Evolutionary conservation across 768 basidiomycete species (phyloP), one percentile per base, ranked within the genome.

Genomic region (Holtermanniella nyarrowii): DNA sequence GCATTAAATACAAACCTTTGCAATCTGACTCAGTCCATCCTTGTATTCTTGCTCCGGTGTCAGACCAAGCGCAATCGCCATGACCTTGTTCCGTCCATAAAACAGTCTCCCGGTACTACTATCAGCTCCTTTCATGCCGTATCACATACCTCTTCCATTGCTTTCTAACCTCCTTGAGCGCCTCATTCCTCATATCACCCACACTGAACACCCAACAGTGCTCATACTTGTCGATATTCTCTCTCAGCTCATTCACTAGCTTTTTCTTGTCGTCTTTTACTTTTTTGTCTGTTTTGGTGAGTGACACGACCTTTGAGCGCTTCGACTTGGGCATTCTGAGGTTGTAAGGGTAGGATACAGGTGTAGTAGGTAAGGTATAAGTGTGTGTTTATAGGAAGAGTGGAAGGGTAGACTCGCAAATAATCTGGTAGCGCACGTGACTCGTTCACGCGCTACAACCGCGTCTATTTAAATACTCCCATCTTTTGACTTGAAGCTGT

Each of bases 171-270:
- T 88, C 89, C 77, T 97, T 91, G 37, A 99, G 75, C 72, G 88
- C 85, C 23, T 89, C 76, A 74, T 93, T 97, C 54, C 95, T 78
- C 89, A 96, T 93, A 60, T 89, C 82, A 14, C 90, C 91, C 4
- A 96, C 88, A 61, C 85, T 82, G 68, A 99, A 95, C 37, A 96
- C 69, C 88, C 90, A 99, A 74, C 88, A 85, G 72, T 95, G 91
- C 65, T 80, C 80, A 83, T 87, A 96, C 75, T 88, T 86, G 60
- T 91, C 88, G 20, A 82, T 75, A 68, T 82, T 82, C 66, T 78
- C 78, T 76, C 88, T 85, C 49, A 97, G 76, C 75, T 88, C 82
- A 53, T 78, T 78, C 68, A 96, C 82, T 66, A 93, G 75, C 44
- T 79, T 81, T 58, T 76, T 79, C 78, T 99, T 99, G 65, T 90